These are phyloP conservation scores for Coemansia sp. DNA, from an alignment of 192 early-diverging fungal genomes.

Conservation along the genomic window DNA sequence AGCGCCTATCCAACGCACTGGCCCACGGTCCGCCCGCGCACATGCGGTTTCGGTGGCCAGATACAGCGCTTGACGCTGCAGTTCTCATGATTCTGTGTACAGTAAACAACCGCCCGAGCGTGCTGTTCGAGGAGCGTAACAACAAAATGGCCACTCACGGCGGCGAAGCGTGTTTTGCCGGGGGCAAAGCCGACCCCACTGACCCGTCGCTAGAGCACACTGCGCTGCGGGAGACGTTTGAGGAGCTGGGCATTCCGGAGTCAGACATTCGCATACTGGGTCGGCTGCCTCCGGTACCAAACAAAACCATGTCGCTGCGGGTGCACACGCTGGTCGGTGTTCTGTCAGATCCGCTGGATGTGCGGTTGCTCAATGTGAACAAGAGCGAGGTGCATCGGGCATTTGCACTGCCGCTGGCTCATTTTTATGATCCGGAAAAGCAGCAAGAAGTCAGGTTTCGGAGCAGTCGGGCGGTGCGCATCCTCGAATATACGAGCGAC, in stretches of 20 bases:
- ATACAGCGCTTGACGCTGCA: conserved; percentile 21
- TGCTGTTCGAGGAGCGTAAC: conserved; percentile 80
- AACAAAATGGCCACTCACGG: conserved; percentile 65
- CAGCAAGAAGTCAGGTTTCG: conserved; percentile 56
- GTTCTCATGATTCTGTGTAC: conserved; percentile 64
- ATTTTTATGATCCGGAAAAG: conserved; percentile 59
- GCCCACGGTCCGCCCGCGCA: conserved; percentile 2
- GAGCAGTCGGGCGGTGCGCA: conserved; percentile 37
- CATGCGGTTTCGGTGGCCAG: conserved; percentile 20
- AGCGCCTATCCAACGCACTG: conserved; percentile 19
- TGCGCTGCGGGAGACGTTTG: conserved; percentile 76
- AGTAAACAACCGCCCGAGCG: conserved; percentile 59
- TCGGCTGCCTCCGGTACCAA: conserved; percentile 60
- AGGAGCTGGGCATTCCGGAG: conserved; percentile 67
- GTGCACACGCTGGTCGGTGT: conserved; percentile 68
- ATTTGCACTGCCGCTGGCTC: conserved; percentile 67
- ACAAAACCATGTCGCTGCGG: conserved; percentile 56
- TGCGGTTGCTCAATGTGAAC: conserved; percentile 53
- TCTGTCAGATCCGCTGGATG: conserved; percentile 50
- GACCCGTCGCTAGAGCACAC: conserved; percentile 63
- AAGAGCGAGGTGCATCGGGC: conserved; percentile 66
- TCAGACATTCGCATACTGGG: conserved; percentile 62
- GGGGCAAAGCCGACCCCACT: conserved; percentile 65
- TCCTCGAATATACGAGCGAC: conserved; percentile 62
- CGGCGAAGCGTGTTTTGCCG: conserved; percentile 80